Evolutionary conservation across 192 early-diverging fungal genomes (phyloP), one percentile per base, ranked within the genome.

Genomic region (Podila clonocystis): DNA sequence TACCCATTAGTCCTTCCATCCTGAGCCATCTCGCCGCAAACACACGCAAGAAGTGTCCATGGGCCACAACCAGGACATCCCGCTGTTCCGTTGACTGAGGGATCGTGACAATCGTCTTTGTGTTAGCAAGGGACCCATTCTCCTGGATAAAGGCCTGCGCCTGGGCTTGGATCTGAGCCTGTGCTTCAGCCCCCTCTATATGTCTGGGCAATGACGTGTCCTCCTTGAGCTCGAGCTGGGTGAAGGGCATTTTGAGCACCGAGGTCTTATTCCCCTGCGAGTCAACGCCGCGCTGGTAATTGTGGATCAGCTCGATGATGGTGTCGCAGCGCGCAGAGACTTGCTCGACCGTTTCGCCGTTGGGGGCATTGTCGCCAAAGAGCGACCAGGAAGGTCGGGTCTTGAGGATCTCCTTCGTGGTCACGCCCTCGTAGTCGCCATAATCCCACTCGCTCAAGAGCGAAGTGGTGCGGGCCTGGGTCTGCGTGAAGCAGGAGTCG

Each of bases 391-490:
- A 50, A n/a, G 71, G 74, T 5, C 57, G 33, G 4, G 73, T 68
- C 30, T 85, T 72, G 22, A 83, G 70, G 63, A 86, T 86, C 62
- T 86, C 82, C 48, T 78, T 72, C 8, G 82, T 86, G 5, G 85
- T 86, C 0, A 83, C 65, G 12, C 85, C 82, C 60, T 86, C 85
- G 29, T 83, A 86, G 58, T 86, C 82, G 12, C 85, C 85, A 63
- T 83, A 86, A 58, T 86, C 62, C 85, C 85, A 86, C 65, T 86
- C 85, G 20, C 55, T 34, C 13, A 86, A 63, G 28, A 83, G 38
- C 2, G 72, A 70, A 0, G 74, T 72, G 22, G 67, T 68, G 12
- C 67, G 66, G 31, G 84, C 80, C 31, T 72, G 84, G 13, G 75
- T 85, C 12, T 41, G 57, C 5, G 66, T 65, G 30, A 80, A 80